Percentiles rank a stretch among this genome's conserved stretches.
Conservation (phyloP, 2,329 filamentous ascomycete genomes). For the Pseudogymnoascus sp. region DNA sequence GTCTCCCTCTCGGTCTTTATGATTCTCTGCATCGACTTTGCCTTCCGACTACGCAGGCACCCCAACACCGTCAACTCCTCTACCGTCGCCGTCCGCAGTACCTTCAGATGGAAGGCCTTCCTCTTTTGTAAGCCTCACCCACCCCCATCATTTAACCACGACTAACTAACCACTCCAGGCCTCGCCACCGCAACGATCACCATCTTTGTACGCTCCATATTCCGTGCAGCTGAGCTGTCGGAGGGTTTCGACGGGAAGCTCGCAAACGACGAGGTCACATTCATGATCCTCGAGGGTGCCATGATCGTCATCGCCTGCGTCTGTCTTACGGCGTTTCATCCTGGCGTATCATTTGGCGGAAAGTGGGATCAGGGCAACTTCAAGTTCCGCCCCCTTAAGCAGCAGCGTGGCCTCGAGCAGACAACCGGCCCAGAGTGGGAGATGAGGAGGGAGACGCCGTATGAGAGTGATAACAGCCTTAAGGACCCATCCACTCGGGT, state of each 20-base stretch:
- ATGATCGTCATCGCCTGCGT: slow-evolving; percentile 29
- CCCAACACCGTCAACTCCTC: neutral
- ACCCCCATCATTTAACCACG: neutral
- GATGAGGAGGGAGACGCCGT: neutral
- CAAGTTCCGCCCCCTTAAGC: neutral
- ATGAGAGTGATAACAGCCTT: neutral
- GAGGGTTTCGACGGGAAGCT: slow-evolving; percentile 45
- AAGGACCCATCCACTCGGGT: neutral
- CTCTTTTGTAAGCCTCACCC: neutral
- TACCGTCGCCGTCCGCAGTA: neutral
- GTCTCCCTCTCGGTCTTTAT: slow-evolving; percentile 35
- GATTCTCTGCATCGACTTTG: slow-evolving; percentile 20
- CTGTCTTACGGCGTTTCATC: slow-evolving; percentile 27
- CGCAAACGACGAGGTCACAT: slow-evolving; percentile 37
- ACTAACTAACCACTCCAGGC: slow-evolving; percentile 6
- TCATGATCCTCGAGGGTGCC: slow-evolving; percentile 39
- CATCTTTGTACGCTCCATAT: slow-evolving; percentile 50
- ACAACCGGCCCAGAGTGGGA: neutral
- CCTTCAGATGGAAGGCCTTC: slow-evolving; percentile 3
- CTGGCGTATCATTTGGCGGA: slow-evolving; percentile 23
- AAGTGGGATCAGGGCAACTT: slow-evolving; percentile 12
- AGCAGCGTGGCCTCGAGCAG: neutral
- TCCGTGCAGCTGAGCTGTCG: slow-evolving; percentile 49
- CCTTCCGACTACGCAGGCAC: slow-evolving; percentile 15
- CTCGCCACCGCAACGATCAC: slow-evolving; percentile 43